phyloP scores from a whole-genome alignment of 768 basidiomycete genomes.

The Tulasnella sp. region DNA sequence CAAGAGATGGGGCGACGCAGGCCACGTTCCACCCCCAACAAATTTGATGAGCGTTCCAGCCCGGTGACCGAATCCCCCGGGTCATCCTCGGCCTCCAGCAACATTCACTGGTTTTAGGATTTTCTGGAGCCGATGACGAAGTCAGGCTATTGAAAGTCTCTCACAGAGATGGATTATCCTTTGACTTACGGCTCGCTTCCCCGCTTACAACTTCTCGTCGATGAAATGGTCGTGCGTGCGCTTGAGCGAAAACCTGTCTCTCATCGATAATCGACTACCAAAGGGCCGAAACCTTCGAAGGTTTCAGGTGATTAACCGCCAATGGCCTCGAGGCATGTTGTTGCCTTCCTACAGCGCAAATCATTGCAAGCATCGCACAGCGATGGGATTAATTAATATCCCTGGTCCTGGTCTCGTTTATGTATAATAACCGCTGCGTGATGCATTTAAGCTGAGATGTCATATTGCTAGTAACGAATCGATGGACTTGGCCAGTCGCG shows the following conservation, averaged over 20 bases:
- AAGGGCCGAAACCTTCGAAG: background rate
- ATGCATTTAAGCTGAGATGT: background rate
- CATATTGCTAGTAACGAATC: background rate
- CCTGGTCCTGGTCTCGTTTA: too few relatives aligned
- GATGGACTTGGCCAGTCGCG: background rate
- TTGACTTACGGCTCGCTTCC: background rate
- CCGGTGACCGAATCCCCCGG: background rate
- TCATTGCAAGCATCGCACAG: background rate
- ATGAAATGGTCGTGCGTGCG: background rate
- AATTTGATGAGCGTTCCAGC: background rate
- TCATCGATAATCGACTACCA: background rate
- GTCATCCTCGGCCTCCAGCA: background rate
- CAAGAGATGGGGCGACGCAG: background rate
- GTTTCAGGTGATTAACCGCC: background rate
- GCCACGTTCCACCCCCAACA: background rate
- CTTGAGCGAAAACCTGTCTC: background rate
- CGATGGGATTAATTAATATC: too few relatives aligned
- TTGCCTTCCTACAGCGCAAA: background rate
- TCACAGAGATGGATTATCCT: constrained; percentile 7
- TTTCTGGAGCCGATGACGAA: background rate
- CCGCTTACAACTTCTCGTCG: background rate
- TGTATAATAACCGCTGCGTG: background rate
- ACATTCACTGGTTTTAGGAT: background rate
- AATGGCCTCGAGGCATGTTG: background rate
- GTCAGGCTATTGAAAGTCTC: background rate